Percentiles rank a stretch among this genome's conserved stretches.
These are phyloP conservation scores for Paecilomyces formosus DNA, from an alignment of 2,329 filamentous ascomycete genomes.

Conservation along the genomic window DNA sequence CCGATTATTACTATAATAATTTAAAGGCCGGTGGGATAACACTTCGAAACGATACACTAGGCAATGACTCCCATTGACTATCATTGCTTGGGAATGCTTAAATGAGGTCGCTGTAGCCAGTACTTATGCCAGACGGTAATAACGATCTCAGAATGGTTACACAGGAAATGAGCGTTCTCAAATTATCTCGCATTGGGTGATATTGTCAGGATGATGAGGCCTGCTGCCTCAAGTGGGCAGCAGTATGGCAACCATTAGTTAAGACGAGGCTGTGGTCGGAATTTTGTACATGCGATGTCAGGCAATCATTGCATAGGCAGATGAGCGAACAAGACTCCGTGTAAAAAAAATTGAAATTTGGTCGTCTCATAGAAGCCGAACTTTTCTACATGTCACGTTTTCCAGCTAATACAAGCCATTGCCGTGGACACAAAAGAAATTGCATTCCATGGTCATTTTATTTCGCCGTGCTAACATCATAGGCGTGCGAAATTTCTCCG, in stretches of 20 bases:
- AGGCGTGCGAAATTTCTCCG: slow-evolving; percentile 31
- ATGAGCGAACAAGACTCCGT: background rate
- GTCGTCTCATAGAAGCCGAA: slow-evolving; percentile 12
- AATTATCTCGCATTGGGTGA: background rate
- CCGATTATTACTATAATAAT: background rate
- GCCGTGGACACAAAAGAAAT: slow-evolving; percentile 15
- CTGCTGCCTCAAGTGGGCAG: background rate
- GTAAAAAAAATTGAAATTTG: slow-evolving; percentile 9
- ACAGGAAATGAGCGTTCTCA: background rate
- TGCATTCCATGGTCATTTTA: slow-evolving; percentile 26
- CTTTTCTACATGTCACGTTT: slow-evolving; percentile 21
- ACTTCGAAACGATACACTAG: background rate
- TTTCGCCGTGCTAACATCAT: slow-evolving; percentile 34
- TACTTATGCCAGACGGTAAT: no score
- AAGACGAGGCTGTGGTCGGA: background rate
- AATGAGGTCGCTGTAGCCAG: no score
- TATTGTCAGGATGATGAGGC: background rate
- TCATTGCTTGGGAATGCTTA: no score
- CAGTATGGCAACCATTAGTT: background rate
- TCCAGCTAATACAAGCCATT: slow-evolving; percentile 19
- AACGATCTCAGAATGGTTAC: background rate
- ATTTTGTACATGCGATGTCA: background rate
- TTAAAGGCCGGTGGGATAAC: background rate
- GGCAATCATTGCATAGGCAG: background rate
- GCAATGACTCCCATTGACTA: no score